Conservation (phyloP, 164 flowering plant genomes). For the Tinospora cordifolia region DNA sequence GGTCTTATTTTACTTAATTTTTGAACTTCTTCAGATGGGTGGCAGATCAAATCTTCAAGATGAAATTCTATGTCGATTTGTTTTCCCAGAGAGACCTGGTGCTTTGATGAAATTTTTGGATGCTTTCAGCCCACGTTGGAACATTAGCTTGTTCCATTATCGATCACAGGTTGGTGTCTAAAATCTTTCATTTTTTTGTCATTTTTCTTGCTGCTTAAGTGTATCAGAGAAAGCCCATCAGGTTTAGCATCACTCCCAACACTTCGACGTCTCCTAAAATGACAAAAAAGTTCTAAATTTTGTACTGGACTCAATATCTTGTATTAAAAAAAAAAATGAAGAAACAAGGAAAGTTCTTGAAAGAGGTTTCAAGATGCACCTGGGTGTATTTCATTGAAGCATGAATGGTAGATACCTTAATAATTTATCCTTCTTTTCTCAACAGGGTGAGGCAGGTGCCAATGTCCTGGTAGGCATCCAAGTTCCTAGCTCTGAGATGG, state of each 20-base stretch:
- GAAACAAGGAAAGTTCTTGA: no score
- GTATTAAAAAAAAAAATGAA: no score
- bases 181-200: background rate
- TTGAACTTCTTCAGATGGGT: conserved; percentile 57
- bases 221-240: background rate
- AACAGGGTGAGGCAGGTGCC: conserved; percentile 90
- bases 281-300: no score
- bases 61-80: conserved; percentile 76
- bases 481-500: conserved; percentile 52
- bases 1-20: background rate
- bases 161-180: conserved; percentile 57
- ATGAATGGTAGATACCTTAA: background rate
- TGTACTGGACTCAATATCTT: no score
- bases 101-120: conserved; percentile 86
- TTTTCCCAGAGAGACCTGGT: conserved; percentile 92
- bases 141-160: conserved; percentile 92
- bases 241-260: background rate
- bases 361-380: no score
- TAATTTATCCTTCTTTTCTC: background rate
- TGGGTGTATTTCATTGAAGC: background rate
- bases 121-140: conserved; percentile 89
- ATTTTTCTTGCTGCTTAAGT: background rate
- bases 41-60: conserved; percentile 56
- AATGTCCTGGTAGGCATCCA: conserved; percentile 96
- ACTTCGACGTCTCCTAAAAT: no score